Evolutionary conservation across 371 early-diverging fungal species (phyloP).

Genomic region (Nematocida ironsii): DNA sequence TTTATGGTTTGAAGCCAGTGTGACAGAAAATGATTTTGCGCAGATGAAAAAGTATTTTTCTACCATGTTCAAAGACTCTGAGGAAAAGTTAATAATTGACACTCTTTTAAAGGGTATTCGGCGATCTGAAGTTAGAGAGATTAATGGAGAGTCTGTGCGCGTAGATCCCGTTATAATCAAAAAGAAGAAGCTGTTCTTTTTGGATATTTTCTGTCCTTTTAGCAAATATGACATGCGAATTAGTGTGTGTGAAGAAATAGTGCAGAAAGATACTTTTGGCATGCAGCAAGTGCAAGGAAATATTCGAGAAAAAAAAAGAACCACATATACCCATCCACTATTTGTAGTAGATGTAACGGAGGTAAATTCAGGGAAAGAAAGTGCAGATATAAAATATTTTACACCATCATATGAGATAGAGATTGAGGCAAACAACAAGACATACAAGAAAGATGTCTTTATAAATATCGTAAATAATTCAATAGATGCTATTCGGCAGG

Average conservation of each 20-base stretch:
- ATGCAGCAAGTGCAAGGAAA: neutral
- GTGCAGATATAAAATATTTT: neutral
- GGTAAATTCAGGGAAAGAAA: neutral
- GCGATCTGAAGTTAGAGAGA: constrained; percentile 36
- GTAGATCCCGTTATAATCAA: constrained; percentile 13
- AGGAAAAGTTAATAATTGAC: constrained; percentile 30
- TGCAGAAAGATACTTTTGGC: constrained; percentile 31
- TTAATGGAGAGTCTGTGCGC: constrained; percentile 19
- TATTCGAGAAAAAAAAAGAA: constrained; percentile 30
- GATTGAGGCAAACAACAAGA: constrained; percentile 42
- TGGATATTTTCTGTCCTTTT: constrained; percentile 48
- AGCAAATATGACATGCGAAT: constrained; percentile 45
- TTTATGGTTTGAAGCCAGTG: constrained; percentile 35
- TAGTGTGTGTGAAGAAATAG: constrained; percentile 50
- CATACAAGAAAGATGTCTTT: constrained; percentile 20
- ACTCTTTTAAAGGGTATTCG: constrained; percentile 32
- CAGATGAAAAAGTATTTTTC: constrained; percentile 5
- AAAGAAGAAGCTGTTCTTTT: constrained; percentile 28
- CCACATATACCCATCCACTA: neutral
- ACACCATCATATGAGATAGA: constrained; percentile 38
- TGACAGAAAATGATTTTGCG: constrained; percentile 16
- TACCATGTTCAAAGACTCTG: neutral
- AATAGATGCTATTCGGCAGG: neutral
- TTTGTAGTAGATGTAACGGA: constrained; percentile 41
- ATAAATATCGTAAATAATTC: constrained; percentile 23